These are phyloP conservation scores for Psilocybe mexicana DNA, from an alignment of 1,284 basidiomycete genomes.

Conservation along the genomic window DNA sequence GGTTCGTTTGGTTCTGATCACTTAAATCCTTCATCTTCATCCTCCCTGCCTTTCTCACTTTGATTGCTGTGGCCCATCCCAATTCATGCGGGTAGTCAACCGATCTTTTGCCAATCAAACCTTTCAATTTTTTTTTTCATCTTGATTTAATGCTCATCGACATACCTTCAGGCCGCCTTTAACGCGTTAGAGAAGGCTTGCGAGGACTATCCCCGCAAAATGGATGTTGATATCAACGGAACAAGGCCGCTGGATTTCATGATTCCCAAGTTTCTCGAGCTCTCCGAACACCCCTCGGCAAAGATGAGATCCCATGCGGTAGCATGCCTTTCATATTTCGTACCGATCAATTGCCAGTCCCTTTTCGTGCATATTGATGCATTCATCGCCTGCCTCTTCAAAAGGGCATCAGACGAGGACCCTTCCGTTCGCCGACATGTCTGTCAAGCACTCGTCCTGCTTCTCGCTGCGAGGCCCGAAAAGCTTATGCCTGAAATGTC, in stretches of 20 bases:
- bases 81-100: background rate
- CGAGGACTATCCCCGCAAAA: slow-evolving; percentile 94
- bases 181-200: slow-evolving; percentile 94
- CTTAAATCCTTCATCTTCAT: slow-evolving; percentile 3
- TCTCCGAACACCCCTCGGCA: slow-evolving; percentile 80
- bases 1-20: slow-evolving; percentile 52
- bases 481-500: slow-evolving; percentile 96
- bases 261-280: slow-evolving; percentile 91
- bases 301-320: slow-evolving; percentile 95
- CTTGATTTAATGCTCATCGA: slow-evolving; percentile 10
- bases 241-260: slow-evolving; percentile 89
- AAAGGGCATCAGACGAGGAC: slow-evolving; percentile 91
- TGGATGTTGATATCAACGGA: slow-evolving; percentile 91
- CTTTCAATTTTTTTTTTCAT: background rate
- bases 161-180: slow-evolving; percentile 77
- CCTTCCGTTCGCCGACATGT: slow-evolving; percentile 94
- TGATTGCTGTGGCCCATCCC: background rate
- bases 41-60: background rate
- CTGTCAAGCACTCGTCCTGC: slow-evolving; percentile 92
- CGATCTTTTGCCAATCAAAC: slow-evolving; percentile 3
- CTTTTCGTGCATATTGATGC: slow-evolving; percentile 89
- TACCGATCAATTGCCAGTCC: slow-evolving; percentile 81
- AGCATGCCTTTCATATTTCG: slow-evolving; percentile 92
- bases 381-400: slow-evolving; percentile 93
- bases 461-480: slow-evolving; percentile 91